Percentiles rank a stretch among this genome's conserved stretches.
Conservation (phyloP, 2,329 filamentous ascomycete genomes). For the Rhinocladiella similis region DNA sequence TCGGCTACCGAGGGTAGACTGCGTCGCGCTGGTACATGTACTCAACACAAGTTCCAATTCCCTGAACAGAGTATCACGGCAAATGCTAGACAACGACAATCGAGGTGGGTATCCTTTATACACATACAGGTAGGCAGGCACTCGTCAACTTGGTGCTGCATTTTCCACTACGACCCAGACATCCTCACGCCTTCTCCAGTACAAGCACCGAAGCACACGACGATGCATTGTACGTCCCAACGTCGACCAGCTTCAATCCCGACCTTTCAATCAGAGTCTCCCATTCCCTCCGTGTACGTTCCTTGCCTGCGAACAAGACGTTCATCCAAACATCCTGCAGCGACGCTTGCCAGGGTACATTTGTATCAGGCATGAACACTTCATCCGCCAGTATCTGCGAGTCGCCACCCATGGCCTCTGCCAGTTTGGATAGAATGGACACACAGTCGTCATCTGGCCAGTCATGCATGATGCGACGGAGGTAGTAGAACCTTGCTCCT, state of each 20-base stretch:
- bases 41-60: too few species aligned
- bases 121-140: too few species aligned
- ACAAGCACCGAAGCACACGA: constrained; percentile 11
- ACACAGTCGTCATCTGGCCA: constrained; percentile 32
- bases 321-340: constrained; percentile 43
- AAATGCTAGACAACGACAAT: too few species aligned
- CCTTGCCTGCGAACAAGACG: constrained; percentile 34
- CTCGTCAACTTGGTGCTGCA: too few species aligned
- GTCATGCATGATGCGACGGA: constrained; percentile 34
- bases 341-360: constrained; percentile 35
- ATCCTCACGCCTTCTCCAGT: background rate
- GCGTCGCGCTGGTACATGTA: too few species aligned
- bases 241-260: constrained; percentile 7
- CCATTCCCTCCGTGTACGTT: constrained; percentile 42
- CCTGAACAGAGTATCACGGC: too few species aligned
- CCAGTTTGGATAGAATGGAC: constrained; percentile 37
- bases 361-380: constrained; percentile 41
- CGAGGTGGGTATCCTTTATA: too few species aligned
- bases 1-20: too few species aligned
- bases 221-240: constrained; percentile 10
- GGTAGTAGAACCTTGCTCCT: constrained; percentile 34
- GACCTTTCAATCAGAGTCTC: constrained; percentile 25
- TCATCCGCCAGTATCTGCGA: constrained; percentile 47
- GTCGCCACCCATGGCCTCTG: constrained; percentile 35
- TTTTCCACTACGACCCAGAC: too few species aligned